A percentile compares a stretch with the other conserved stretches of the same genome.
These are phyloP conservation scores for Yamadazyma buinensis DNA, from an alignment of 1,139 yeast genomes.

Conservation along the genomic window DNA sequence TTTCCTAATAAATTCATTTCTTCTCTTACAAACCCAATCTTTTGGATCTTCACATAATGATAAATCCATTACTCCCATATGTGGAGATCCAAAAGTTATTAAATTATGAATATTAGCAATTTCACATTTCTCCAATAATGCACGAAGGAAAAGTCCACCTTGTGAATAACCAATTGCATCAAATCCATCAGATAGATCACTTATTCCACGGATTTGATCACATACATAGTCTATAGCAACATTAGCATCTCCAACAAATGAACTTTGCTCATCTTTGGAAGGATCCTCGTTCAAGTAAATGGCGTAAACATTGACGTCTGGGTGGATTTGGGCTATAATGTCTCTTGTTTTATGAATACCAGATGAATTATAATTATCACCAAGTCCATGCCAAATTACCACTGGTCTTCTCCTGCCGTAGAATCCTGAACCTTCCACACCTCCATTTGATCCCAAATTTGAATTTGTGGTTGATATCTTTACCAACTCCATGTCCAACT, in stretches of 20 bases:
- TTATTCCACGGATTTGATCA: slow-evolving; percentile 31
- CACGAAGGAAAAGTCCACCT: slow-evolving; percentile 73
- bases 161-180: slow-evolving; percentile 81
- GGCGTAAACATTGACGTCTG: slow-evolving; percentile 52
- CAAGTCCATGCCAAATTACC: slow-evolving; percentile 84
- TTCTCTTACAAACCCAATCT: slow-evolving; percentile 60
- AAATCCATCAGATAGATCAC: slow-evolving; percentile 52
- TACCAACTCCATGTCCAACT: too few species aligned
- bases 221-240: slow-evolving; percentile 36
- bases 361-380: slow-evolving; percentile 66
- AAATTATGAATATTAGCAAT: slow-evolving; percentile 49
- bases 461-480: too few species aligned
- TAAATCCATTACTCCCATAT: slow-evolving; percentile 69
- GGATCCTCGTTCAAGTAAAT: slow-evolving; percentile 49
- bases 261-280: slow-evolving; percentile 47
- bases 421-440: too few species aligned
- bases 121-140: slow-evolving; percentile 55
- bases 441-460: too few species aligned
- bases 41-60: slow-evolving; percentile 51
- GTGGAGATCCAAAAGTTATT: slow-evolving; percentile 80
- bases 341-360: slow-evolving; percentile 50
- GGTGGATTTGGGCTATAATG: slow-evolving; percentile 41
- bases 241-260: slow-evolving; percentile 61
- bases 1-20: slow-evolving; percentile 51
- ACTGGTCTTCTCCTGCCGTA: slow-evolving; percentile 38